phyloP scores from a whole-genome alignment of 2,329 filamentous ascomycete genomes.

The Stachybotrys chartarum region DNA sequence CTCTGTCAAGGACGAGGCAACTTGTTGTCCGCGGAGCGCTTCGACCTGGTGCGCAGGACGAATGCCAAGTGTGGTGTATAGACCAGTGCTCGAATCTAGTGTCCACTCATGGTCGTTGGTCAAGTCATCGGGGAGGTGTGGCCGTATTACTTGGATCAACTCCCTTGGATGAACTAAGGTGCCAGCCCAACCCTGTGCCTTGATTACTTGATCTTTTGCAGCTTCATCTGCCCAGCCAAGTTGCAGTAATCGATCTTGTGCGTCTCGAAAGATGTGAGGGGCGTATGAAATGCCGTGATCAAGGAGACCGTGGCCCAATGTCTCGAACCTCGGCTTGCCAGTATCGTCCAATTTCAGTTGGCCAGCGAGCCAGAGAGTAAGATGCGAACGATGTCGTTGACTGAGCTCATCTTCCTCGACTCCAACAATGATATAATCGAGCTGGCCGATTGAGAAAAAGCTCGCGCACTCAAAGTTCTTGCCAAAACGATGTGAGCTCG shows the following conservation, averaged over 20 bases:
- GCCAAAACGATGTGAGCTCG: conserved; percentile 4
- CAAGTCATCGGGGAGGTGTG: conserved; percentile 3
- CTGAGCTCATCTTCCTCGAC: conserved; percentile 9
- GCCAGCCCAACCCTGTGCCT: conserved; percentile 9
- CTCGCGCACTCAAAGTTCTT: conserved; percentile 11
- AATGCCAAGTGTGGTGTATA: conserved; percentile 10
- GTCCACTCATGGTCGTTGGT: conserved; percentile 4
- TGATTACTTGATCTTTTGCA: conserved; percentile 5
- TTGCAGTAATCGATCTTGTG: conserved; percentile 6
- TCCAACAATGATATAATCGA: conserved; percentile 8
- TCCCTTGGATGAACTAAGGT: conserved; percentile 9
- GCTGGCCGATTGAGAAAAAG: conserved; percentile 6
- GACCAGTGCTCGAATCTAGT: conserved; percentile 5
- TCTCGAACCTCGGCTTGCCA: conserved; percentile 4
- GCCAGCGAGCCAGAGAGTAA: conserved; percentile 7
- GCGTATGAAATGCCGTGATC: conserved; percentile 15
- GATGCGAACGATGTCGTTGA: conserved; percentile 6
- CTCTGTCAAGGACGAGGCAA: neutral
- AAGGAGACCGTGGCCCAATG: conserved; percentile 6
- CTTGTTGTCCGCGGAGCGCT: neutral
- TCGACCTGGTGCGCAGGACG: conserved; percentile 3
- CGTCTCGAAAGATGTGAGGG: conserved; percentile 13
- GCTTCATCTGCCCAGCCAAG: conserved; percentile 11
- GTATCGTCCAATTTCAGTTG: conserved; percentile 1
- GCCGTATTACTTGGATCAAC: conserved; percentile 3